Evolutionary conservation across 2,329 filamentous ascomycete genomes (phyloP), one percentile per base, ranked within the genome.

Genomic region (Scleromitrula shiraiana): DNA sequence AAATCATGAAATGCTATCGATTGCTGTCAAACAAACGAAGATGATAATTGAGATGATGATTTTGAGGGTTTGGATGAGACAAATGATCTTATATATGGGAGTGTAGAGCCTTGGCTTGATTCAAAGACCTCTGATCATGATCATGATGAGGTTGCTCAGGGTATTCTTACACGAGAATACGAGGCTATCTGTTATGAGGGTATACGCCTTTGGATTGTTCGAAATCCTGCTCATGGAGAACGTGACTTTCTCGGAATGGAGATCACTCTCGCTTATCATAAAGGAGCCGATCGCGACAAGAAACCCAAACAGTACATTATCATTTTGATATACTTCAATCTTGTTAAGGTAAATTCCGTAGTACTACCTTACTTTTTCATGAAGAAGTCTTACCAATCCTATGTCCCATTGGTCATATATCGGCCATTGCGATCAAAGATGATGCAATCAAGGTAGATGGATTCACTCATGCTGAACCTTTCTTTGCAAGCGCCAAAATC

Each of bases 381-480:
- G 23, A 58, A 45, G 50, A 56, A 38, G 37, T 52, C 41, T 20
- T 56, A 20, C 51, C 42, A 3, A 56, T 58, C 12, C 51, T 58
- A 20, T 58, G 33, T 54, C 39, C 48, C 27, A 50, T 58, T 14
- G 51, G 40, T 4, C 42, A 58, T 39, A 46, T 56, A n/a, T 26
- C 55, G 35, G 26, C n/a, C 49, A 41, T 56, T 20, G 48, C 45
- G 10, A 39, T 56, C 20, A 39, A 26, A 24, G 44, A 58, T 45
- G 14, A 48, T 2, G 47, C 51, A 2, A 55, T 57, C 15, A 33
- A 54, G 30, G 41, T 52, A 23, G 42, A 43, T 4, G 42, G 55
- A 44, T 50, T 40, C n/a, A 58, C 27, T 36, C 38, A 37, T 15
- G 23, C 49, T 3, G 17, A 51, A 45, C 46, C 41, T 12, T 49